Conservation (phyloP, 2,329 filamentous ascomycete genomes). For the Verticillium nonalfalfae region DNA sequence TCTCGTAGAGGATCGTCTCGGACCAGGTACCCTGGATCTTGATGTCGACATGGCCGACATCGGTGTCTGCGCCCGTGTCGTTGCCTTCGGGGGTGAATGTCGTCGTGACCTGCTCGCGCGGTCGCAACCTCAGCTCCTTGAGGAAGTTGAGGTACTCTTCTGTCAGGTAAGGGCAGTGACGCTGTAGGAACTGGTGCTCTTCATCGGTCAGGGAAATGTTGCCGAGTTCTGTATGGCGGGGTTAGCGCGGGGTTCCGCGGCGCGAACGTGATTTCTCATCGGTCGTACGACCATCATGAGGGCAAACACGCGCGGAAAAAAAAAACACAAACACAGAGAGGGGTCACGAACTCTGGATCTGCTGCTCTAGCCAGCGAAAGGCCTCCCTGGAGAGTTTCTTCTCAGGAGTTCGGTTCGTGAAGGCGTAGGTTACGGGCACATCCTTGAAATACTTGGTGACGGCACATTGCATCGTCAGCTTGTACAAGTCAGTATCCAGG, state of each 20-base stretch:
- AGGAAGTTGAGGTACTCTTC: constrained; percentile 75
- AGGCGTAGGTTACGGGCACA: constrained; percentile 78
- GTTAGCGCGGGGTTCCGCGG: neutral
- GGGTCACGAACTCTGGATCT: constrained; percentile 62
- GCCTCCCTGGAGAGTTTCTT: constrained; percentile 83
- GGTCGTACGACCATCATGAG: neutral
- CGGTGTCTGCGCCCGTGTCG: constrained; percentile 56
- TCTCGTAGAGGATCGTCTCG: constrained; percentile 96
- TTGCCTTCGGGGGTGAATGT: constrained; percentile 53
- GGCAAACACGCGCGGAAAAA: neutral
- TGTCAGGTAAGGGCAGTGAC: constrained; percentile 74
- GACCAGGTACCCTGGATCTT: constrained; percentile 79
- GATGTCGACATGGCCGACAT: constrained; percentile 70
- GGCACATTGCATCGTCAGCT: constrained; percentile 98
- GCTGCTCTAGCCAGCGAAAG: constrained; percentile 77
- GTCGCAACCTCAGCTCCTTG: constrained; percentile 72
- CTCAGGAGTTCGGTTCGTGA: constrained; percentile 90
- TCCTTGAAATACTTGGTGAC: constrained; percentile 88
- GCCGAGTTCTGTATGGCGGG: constrained; percentile 57
- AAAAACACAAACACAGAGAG: neutral
- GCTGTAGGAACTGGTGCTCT: constrained; percentile 72
- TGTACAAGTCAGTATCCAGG: constrained; percentile 82
- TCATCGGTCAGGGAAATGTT: constrained; percentile 74
- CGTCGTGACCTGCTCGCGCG: constrained; percentile 70
- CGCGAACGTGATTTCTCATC: neutral